A percentile compares a stretch with the other conserved stretches of the same genome.
phyloP scores from a whole-genome alignment of 768 basidiomycete species.

The Lactifluus pinguis region DNA sequence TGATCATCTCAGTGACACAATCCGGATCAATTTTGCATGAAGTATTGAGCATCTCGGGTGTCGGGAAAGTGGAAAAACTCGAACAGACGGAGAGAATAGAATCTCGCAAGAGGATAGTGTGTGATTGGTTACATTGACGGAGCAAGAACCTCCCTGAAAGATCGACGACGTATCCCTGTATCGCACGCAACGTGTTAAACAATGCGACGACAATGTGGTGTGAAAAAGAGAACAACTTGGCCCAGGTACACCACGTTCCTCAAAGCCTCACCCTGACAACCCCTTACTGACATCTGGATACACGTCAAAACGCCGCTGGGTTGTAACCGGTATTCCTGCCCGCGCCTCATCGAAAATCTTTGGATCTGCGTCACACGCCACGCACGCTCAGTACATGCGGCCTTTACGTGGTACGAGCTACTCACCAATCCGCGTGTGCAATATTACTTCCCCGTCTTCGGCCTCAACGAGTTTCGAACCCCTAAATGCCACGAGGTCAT shows the following conservation, averaged over 20 bases:
- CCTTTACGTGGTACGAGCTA: neutral
- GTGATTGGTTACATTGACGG: neutral
- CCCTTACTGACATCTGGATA: conserved; percentile 62
- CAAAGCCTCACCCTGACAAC: conserved; percentile 6
- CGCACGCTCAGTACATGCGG: conserved; percentile 1
- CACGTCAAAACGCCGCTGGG: conserved; percentile 86
- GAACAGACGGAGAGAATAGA: neutral
- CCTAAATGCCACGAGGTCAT: conserved; percentile 32
- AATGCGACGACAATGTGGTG: neutral
- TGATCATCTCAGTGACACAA: neutral
- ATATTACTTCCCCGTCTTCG: conserved; percentile 65
- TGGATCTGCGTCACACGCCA: conserved; percentile 43
- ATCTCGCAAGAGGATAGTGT: neutral
- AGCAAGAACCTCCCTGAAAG: neutral
- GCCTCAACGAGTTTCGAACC: conserved; percentile 69
- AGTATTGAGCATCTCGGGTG: neutral
- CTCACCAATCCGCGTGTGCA: conserved; percentile 78
- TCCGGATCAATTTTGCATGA: neutral
- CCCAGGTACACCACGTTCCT: neutral
- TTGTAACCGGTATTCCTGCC: conserved; percentile 83
- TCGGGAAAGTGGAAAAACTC: neutral
- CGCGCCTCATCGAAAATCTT: conserved; percentile 56
- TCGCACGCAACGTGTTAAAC: neutral
- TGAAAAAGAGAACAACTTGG: neutral
- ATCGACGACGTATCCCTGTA: neutral